A percentile compares a stretch with the other conserved stretches of the same genome.
These are phyloP conservation scores for Cercophora samala DNA, from an alignment of 495 filamentous ascomycete species.

Conservation along the genomic window DNA sequence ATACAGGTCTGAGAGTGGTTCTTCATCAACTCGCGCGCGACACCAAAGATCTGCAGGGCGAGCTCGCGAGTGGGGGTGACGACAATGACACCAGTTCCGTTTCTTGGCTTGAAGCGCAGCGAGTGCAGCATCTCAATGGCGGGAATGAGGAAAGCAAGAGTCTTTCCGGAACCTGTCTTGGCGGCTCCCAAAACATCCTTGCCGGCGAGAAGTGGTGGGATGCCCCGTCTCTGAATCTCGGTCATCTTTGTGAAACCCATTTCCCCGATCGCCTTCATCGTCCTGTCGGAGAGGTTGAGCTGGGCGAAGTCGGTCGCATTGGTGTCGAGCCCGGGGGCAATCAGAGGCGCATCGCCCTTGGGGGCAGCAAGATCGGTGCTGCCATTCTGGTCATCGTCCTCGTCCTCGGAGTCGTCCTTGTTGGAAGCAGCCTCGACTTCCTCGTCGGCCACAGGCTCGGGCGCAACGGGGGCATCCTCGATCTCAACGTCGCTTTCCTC, in stretches of 20 bases:
- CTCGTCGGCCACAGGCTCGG: constrained; percentile 16
- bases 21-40: constrained; percentile 86
- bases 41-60: constrained; percentile 93
- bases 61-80: constrained; percentile 87
- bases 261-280: constrained; percentile 78
- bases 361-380: constrained; percentile 17
- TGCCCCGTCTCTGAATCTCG: constrained; percentile 84
- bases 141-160: constrained; percentile 89
- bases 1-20: constrained; percentile 67
- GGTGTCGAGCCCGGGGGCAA: constrained; percentile 33
- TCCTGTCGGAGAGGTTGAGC: constrained; percentile 80
- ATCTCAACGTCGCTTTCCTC: constrained; percentile 28
- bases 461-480: constrained; percentile 15
- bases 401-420: constrained; percentile 25
- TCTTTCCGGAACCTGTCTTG: constrained; percentile 97
- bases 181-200: constrained; percentile 93
- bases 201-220: constrained; percentile 84
- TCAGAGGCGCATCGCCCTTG: constrained; percentile 25
- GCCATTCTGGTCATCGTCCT: constrained; percentile 29
- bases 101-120: constrained; percentile 72
- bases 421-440: constrained; percentile 20
- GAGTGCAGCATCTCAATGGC: constrained; percentile 92
- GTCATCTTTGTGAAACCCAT: constrained; percentile 97
- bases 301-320: constrained; percentile 62
- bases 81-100: constrained; percentile 81